These are phyloP conservation scores for Cercospora sp. DNA, from an alignment of 2,329 filamentous ascomycete species.

Conservation along the genomic window DNA sequence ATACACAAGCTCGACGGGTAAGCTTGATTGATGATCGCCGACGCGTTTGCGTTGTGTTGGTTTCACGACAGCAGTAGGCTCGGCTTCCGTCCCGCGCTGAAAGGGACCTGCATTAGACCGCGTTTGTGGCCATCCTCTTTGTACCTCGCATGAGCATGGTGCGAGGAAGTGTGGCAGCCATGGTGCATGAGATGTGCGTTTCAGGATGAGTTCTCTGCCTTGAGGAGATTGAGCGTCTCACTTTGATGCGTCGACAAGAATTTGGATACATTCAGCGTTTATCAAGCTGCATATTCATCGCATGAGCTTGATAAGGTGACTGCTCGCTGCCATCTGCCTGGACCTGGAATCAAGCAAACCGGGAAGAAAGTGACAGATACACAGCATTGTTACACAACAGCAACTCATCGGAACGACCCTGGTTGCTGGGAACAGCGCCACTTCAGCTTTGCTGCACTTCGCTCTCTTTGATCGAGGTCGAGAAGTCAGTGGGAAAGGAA, in stretches of 20 bases:
- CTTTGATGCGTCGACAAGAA: neutral
- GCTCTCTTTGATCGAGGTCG: neutral
- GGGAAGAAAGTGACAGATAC: neutral
- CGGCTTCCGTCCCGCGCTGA: neutral
- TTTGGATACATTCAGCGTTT: neutral
- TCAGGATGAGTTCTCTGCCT: neutral
- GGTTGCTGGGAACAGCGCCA: constrained; percentile 1
- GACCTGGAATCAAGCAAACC: neutral
- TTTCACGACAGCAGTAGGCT: neutral
- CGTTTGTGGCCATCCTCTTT: neutral
- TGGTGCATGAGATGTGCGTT: neutral
- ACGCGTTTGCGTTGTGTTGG: neutral
- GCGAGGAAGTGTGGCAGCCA: constrained; percentile 5
- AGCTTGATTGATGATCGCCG: neutral
- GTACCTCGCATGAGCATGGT: neutral
- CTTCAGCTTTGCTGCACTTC: neutral
- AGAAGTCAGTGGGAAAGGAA: neutral
- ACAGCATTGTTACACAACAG: constrained; percentile 1
- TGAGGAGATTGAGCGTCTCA: neutral
- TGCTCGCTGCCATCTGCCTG: neutral
- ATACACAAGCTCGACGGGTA: neutral
- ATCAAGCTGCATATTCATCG: neutral
- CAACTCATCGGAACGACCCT: neutral
- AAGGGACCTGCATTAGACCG: neutral
- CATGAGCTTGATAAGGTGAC: neutral